Percentiles rank a stretch among this genome's conserved stretches.
These are phyloP conservation scores for Trypanosoma scelopori DNA, from an alignment of 208 protist species.

Conservation along the genomic window DNA sequence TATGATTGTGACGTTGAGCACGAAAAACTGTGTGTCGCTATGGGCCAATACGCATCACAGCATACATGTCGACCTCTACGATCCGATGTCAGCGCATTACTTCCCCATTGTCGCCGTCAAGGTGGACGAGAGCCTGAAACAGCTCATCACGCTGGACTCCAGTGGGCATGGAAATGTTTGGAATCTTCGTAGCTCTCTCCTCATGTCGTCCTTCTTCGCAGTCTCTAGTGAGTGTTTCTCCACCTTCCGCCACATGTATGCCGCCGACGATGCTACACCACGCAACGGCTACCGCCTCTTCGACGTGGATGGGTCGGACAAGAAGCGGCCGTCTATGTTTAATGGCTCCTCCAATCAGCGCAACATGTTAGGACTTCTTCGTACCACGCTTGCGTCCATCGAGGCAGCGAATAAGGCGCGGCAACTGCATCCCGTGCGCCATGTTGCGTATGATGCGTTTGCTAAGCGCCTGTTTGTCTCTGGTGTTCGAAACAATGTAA, in stretches of 20 bases:
- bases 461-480: constrained; percentile 64
- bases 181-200: constrained; percentile 45
- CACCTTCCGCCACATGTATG: constrained; percentile 25
- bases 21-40: constrained; percentile 35
- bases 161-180: constrained; percentile 79
- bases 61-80: constrained; percentile 62
- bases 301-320: constrained; percentile 22
- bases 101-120: constrained; percentile 53
- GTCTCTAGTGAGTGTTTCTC: constrained; percentile 27
- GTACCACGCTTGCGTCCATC: constrained; percentile 38
- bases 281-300: constrained; percentile 24
- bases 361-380: constrained; percentile 18
- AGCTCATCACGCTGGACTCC: constrained; percentile 64
- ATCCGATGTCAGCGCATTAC: constrained; percentile 68
- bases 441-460: constrained; percentile 60
- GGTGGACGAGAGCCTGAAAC: constrained; percentile 63
- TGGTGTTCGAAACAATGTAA: constrained; percentile 59
- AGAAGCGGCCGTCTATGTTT: not conserved
- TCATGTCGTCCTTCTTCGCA: constrained; percentile 70
- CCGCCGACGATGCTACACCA: constrained; percentile 1
- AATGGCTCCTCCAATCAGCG: not conserved
- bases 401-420: constrained; percentile 26
- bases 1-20: constrained; percentile 27
- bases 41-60: constrained; percentile 36
- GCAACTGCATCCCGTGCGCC: constrained; percentile 43